Percentiles rank a stretch among this genome's conserved stretches.
Evolutionary conservation across 2,329 filamentous ascomycete species (phyloP).

Genomic region (Pseudogymnoascus verrucosus): DNA sequence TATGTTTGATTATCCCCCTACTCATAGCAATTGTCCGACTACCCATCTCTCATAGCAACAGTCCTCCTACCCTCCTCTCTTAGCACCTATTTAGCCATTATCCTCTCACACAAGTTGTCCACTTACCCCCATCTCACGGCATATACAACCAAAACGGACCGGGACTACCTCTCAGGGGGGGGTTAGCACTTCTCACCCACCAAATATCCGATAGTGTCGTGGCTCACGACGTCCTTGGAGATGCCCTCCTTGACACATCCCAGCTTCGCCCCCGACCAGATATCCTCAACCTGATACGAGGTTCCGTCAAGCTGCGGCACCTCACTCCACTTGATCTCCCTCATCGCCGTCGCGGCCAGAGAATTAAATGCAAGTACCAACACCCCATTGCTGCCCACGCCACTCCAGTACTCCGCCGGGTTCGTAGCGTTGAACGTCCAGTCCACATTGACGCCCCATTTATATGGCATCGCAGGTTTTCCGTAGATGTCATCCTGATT

Average conservation of each 20-base stretch:
- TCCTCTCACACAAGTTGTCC: not conserved
- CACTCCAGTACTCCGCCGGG: conserved; percentile 44
- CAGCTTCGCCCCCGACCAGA: conserved; percentile 38
- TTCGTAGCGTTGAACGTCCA: conserved; percentile 40
- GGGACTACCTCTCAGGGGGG: conserved; percentile 9
- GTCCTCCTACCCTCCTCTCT: not conserved
- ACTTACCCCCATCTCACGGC: too few species aligned
- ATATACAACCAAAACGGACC: not conserved
- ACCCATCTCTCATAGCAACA: not conserved
- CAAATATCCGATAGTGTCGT: conserved; percentile 29
- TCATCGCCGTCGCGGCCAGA: conserved; percentile 25
- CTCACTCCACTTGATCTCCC: conserved; percentile 34
- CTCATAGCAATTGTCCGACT: not conserved
- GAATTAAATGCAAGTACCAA: conserved; percentile 43
- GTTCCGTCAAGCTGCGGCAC: conserved; percentile 33
- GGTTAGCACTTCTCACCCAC: conserved; percentile 18
- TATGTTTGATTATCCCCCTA: not conserved
- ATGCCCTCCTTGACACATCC: conserved; percentile 29
- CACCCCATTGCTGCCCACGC: conserved; percentile 34
- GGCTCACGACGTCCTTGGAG: conserved; percentile 25
- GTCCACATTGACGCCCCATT: conserved; percentile 42
- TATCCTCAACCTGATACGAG: conserved; percentile 35
- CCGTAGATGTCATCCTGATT: conserved; percentile 30
- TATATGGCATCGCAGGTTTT: conserved; percentile 27
- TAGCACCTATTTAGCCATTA: not conserved